phyloP scores from a whole-genome alignment of 2,329 filamentous ascomycete genomes.

The Thelonectria olida region DNA sequence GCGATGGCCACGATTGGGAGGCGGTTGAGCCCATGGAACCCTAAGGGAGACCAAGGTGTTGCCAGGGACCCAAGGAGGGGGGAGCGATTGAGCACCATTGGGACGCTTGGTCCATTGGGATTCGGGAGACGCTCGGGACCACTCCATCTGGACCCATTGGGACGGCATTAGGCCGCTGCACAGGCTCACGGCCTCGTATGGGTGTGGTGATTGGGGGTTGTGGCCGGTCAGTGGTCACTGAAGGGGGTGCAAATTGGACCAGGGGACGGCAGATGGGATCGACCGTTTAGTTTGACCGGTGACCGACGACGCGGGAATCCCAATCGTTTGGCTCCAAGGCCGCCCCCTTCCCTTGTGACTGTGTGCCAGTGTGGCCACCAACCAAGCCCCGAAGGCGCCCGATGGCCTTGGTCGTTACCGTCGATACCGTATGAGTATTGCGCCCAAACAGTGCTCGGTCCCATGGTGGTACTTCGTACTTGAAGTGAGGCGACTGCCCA shows the following conservation, averaged over 20 bases:
- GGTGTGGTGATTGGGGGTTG: background rate
- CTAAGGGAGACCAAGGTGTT: background rate
- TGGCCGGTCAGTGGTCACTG: no score
- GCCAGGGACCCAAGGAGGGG: background rate
- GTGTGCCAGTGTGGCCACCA: background rate
- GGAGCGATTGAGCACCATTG: background rate
- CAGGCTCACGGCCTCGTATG: background rate
- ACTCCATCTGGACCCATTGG: background rate
- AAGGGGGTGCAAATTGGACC: conserved; percentile 8
- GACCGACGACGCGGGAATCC: background rate
- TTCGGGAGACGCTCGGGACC: background rate
- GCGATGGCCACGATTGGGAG: background rate
- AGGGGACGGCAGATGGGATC: conserved; percentile 12
- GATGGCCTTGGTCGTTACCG: background rate
- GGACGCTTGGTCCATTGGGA: background rate
- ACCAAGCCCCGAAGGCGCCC: no score
- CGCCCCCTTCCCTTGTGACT: background rate
- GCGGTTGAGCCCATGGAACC: background rate
- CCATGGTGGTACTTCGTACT: conserved; percentile 25
- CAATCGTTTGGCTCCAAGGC: background rate
- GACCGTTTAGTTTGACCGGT: background rate
- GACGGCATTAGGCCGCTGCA: background rate
- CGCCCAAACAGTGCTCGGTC: conserved; percentile 30
- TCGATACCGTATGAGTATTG: conserved; percentile 6
- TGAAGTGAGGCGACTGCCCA: conserved; percentile 23